These are phyloP conservation scores for Trichoderma endophyticum DNA, from an alignment of 2,329 filamentous ascomycete genomes.

Conservation along the genomic window DNA sequence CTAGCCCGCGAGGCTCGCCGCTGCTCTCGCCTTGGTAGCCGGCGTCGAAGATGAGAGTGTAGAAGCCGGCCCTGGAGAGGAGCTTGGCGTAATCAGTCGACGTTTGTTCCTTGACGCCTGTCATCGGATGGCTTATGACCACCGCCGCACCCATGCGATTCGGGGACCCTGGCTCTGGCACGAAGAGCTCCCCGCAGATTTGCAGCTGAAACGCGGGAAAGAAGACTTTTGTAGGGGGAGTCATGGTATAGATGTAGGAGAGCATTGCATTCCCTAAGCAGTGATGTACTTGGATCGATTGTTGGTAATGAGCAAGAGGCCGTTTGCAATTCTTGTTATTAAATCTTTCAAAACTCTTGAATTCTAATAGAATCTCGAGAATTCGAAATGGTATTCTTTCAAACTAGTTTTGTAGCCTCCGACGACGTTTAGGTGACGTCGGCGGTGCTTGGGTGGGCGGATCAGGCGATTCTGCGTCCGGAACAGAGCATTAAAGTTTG, in stretches of 20 bases:
- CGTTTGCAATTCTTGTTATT: neutral
- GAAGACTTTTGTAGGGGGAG: conserved; percentile 7
- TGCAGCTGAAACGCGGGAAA: conserved; percentile 7
- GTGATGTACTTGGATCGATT: neutral
- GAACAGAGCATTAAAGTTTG: neutral
- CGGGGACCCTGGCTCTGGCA: neutral
- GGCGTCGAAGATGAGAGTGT: conserved; percentile 36
- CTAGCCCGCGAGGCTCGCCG: conserved; percentile 36
- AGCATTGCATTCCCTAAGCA: neutral
- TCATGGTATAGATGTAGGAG: neutral
- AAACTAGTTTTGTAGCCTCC: neutral
- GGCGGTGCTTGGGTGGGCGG: neutral
- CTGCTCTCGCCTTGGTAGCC: conserved; percentile 37
- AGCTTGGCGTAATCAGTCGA: conserved; percentile 31
- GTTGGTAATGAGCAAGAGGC: neutral
- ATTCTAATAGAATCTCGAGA: neutral
- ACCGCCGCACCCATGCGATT: conserved; percentile 21
- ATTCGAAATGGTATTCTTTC: neutral
- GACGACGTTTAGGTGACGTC: conserved; percentile 16
- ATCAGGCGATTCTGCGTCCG: neutral
- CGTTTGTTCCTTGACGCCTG: conserved; percentile 39
- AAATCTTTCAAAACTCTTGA: neutral
- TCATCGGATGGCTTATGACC: conserved; percentile 33
- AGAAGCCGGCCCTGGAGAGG: conserved; percentile 33
- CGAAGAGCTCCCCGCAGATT: conserved; percentile 15